Evolutionary conservation across 352 stramenopile genomes (phyloP).

Genomic region (Thraustochytrium sp.): DNA sequence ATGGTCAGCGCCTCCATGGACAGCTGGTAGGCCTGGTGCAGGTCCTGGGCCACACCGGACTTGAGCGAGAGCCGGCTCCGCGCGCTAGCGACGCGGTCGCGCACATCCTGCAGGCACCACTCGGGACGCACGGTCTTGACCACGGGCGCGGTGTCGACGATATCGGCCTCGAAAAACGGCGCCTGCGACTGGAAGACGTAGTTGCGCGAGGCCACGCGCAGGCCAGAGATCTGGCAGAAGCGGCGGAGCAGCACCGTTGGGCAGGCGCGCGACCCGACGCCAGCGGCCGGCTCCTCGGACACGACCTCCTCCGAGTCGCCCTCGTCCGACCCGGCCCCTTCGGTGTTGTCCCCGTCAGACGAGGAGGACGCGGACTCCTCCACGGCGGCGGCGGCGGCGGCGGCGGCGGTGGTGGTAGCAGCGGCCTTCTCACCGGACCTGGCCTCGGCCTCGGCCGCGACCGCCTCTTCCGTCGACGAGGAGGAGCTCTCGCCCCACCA

Average conservation of each 20-base stretch:
- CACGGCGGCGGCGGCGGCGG: background rate
- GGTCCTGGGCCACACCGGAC: slow-evolving; percentile 55
- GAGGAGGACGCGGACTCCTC: too few species aligned
- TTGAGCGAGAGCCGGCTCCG: slow-evolving; percentile 62
- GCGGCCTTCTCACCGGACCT: too few species aligned
- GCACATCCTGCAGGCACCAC: slow-evolving; percentile 66
- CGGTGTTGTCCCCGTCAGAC: too few species aligned
- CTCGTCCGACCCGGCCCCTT: background rate
- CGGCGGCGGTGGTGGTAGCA: background rate
- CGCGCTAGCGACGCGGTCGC: slow-evolving; percentile 75
- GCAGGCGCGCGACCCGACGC: slow-evolving; percentile 57
- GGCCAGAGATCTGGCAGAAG: slow-evolving; percentile 83
- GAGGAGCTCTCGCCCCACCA: slow-evolving; percentile 62
- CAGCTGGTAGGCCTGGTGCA: slow-evolving; percentile 71
- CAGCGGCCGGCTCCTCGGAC: background rate
- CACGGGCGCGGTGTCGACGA: slow-evolving; percentile 83
- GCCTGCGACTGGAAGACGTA: slow-evolving; percentile 70
- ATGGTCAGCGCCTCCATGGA: slow-evolving; percentile 80
- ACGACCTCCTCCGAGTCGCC: background rate
- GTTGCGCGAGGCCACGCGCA: slow-evolving; percentile 75
- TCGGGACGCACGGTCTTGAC: slow-evolving; percentile 81
- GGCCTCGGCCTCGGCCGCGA: too few species aligned
- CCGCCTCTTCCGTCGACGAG: too few species aligned
- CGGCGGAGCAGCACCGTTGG: slow-evolving; percentile 77
- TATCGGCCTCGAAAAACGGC: slow-evolving; percentile 79